A percentile compares a stretch with the other conserved stretches of the same genome.
These are phyloP conservation scores for Maudiozyma bulderi DNA, from an alignment of 805 yeast genomes.

Conservation along the genomic window DNA sequence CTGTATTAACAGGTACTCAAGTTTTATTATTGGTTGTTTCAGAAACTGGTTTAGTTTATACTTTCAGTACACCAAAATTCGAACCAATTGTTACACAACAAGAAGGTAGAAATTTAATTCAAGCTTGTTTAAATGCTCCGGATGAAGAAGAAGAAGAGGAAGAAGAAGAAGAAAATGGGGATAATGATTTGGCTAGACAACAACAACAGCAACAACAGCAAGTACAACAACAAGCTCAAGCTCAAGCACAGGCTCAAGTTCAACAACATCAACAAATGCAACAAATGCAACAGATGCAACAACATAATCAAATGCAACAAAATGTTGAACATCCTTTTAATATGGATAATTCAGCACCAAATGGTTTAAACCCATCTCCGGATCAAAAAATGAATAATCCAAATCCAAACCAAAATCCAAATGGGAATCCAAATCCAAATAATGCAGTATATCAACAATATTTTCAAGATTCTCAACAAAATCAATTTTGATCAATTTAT, in stretches of 20 bases:
- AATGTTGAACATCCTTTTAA: conserved; percentile 7
- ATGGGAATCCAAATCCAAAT: conserved; percentile 31
- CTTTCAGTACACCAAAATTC: conserved; percentile 97
- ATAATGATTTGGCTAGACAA: conserved; percentile 22
- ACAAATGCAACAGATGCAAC: conserved; percentile 1
- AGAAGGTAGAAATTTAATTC: conserved; percentile 89
- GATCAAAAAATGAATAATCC: conserved; percentile 26
- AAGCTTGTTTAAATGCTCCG: conserved; percentile 96
- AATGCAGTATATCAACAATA: conserved; percentile 55
- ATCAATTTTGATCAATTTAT: conserved; percentile 33
- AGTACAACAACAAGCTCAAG: conserved; percentile 10
- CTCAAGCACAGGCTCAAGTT: conserved; percentile 1
- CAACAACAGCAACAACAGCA: conserved; percentile 5
- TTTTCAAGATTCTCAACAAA: conserved; percentile 47
- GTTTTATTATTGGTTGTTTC: conserved; percentile 89
- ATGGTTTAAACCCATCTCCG: neutral
- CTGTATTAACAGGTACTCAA: conserved; percentile 95
- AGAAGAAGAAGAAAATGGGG: conserved; percentile 48
- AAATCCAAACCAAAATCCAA: conserved; percentile 37
- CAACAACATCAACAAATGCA: conserved; percentile 2
- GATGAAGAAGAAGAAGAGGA: conserved; percentile 69
- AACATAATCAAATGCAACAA: conserved; percentile 8
- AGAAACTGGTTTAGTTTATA: conserved; percentile 97
- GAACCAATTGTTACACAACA: conserved; percentile 96
- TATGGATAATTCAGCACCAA: conserved; percentile 14